These are phyloP conservation scores for Artomyces pyxidatus DNA, from an alignment of 768 basidiomycete genomes.

Conservation along the genomic window DNA sequence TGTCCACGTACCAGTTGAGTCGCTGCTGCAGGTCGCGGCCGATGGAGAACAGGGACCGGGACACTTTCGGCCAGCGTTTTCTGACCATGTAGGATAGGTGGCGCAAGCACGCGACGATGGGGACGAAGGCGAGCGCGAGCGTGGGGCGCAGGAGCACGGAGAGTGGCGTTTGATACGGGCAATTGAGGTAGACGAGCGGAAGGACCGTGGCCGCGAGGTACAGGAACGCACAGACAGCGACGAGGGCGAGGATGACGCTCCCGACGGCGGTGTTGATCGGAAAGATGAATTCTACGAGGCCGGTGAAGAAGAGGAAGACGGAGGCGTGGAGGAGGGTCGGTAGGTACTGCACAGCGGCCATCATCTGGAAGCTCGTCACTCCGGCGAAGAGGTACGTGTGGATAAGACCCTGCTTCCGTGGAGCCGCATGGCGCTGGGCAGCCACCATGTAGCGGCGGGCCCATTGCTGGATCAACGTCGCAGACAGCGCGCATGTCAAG, in stretches of 20 bases:
- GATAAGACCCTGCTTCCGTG: conserved; percentile 9
- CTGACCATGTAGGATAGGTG: background rate
- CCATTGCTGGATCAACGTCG: conserved; percentile 11
- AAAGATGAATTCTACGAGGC: conserved; percentile 9
- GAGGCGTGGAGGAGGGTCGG: conserved; percentile 12
- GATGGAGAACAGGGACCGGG: background rate
- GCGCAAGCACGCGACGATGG: background rate
- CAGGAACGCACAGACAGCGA: background rate
- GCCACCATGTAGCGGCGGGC: conserved; percentile 8
- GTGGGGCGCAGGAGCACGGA: background rate
- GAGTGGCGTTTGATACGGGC: conserved; percentile 13
- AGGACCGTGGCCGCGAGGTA: conserved; percentile 8
- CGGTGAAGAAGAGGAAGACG: conserved; percentile 9
- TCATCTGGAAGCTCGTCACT: conserved; percentile 4
- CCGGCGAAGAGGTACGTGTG: conserved; percentile 7
- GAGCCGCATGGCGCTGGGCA: conserved; percentile 5
- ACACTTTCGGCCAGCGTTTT: background rate
- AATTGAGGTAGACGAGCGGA: conserved; percentile 6
- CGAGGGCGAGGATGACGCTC: background rate
- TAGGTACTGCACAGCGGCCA: conserved; percentile 9
- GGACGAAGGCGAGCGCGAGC: background rate
- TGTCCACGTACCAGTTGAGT: background rate
- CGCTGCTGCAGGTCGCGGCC: background rate
- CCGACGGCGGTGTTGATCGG: conserved; percentile 7
- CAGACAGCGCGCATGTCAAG: conserved; percentile 7